These are phyloP conservation scores for Aspergillus jensenii DNA, from an alignment of 2,329 filamentous ascomycete genomes.

Conservation along the genomic window DNA sequence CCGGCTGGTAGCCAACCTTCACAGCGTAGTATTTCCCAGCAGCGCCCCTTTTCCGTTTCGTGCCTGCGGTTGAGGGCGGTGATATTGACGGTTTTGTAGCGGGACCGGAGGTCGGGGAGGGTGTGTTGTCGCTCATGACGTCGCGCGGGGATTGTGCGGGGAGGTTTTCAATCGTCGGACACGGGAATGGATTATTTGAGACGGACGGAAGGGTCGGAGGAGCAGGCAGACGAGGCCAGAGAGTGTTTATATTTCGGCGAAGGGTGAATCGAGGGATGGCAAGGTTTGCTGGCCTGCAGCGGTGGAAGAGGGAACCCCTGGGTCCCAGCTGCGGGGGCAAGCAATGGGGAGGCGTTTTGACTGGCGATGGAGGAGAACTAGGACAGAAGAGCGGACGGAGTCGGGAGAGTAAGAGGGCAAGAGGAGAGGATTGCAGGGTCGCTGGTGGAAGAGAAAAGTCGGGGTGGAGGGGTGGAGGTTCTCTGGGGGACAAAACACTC, in stretches of 20 bases:
- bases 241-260: constrained; percentile 2
- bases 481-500: background rate
- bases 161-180: background rate
- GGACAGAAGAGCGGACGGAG: background rate
- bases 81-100: constrained; percentile 27
- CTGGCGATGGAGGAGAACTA: background rate
- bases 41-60: constrained; percentile 56
- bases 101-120: constrained; percentile 36
- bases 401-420: background rate
- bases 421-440: background rate
- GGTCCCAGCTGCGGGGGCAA: constrained; percentile 28
- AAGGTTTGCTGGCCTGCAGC: constrained; percentile 23
- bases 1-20: constrained; percentile 58
- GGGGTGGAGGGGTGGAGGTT: background rate
- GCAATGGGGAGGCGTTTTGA: constrained; percentile 11
- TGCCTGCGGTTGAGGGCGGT: constrained; percentile 40
- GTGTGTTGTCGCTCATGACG: constrained; percentile 33
- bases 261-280: constrained; percentile 16
- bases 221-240: constrained; percentile 5
- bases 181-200: background rate
- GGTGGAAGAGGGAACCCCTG: constrained; percentile 24
- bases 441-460: background rate
- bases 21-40: constrained; percentile 65
- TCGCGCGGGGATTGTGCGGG: background rate
- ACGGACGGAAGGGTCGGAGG: constrained; percentile 6